Base-by-base conservation (phyloP, 768 basidiomycete genomes). In the Hypholoma sublateritium region DNA sequence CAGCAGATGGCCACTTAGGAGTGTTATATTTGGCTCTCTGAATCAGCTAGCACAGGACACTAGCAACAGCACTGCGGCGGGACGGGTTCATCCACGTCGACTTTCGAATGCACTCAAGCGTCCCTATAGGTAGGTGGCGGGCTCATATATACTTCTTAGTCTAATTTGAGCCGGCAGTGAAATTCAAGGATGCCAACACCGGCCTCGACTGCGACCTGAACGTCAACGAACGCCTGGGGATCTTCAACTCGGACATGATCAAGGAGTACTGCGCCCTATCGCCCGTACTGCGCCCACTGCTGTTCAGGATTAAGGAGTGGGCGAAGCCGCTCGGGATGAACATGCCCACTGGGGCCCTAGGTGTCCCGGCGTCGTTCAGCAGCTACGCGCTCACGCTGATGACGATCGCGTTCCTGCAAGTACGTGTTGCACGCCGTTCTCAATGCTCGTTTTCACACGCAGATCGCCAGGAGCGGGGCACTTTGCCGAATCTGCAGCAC, bases 361-460 rank as follows among this genome's bases (percentile, higher is more conserved):
- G 56, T 34, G 54, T 60, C 2, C 60, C 70, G 1, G 50, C 61
- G 3, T 79, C 79, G 2, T 85, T 88, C 63, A 87, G 81, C 58
- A 88, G 85, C 59, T 88, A 88, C 67, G 75, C 85, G 1, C 65
- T 85, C 21, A 72, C 78, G 9, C 64, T 88, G 61, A 86, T 89
- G 85, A 80, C 80, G 0, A 77, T 89, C 37, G 80, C 72, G 0
- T 80, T 80, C 57, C 66, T 87, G 3, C 88, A 88, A 72, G 85
- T 84, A 45, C 46, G 69, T 66, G 5, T 12, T 53, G 19, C 45
- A 21, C 28, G 1, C n/a, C 17, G 16, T 46, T 16, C 4, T 25
- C 14, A 17, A 22, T 57, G 17, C 28, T 3, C 9, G 24, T 45
- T 28, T 2, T 16, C 50, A 12, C 41, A 24, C n/a, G 42, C 7